Evolutionary conservation across 805 yeast species (phyloP).

Genomic region (Suhomyces sp.): DNA sequence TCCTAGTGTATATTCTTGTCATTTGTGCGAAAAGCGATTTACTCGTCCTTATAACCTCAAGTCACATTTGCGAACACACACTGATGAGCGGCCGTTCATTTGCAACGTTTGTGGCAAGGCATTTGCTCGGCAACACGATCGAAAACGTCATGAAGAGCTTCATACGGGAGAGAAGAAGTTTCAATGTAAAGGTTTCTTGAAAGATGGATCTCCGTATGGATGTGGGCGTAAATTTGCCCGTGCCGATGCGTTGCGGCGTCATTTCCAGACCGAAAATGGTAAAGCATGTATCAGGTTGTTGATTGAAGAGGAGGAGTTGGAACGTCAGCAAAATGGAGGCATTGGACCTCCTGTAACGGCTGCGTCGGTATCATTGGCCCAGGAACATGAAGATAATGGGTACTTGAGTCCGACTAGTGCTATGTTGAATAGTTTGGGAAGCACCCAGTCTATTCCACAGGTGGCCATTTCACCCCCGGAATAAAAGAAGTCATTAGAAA

Average conservation of each 20-base stretch:
- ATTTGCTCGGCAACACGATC: conserved; percentile 51
- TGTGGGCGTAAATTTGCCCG: conserved; percentile 47
- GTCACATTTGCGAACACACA: conserved; percentile 87
- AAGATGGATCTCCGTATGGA: conserved; percentile 37
- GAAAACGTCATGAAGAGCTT: conserved; percentile 48
- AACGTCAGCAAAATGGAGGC: conserved; percentile 13
- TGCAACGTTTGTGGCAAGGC: conserved; percentile 77
- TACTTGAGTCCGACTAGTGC: conserved; percentile 18
- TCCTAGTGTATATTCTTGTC: conserved; percentile 75
- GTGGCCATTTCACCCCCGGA: conserved; percentile 40
- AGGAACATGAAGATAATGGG: conserved; percentile 3
- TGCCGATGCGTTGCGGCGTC: conserved; percentile 45
- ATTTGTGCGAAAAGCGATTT: conserved; percentile 78
- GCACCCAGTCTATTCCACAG: conserved; percentile 21
- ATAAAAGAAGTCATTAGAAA: no score
- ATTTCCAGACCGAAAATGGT: conserved; percentile 47
- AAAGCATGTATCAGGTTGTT: conserved; percentile 39
- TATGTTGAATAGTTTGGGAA: conserved; percentile 3
- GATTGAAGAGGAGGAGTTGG: conserved; percentile 38
- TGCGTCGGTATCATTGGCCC: conserved; percentile 1
- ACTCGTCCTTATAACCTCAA: conserved; percentile 92
- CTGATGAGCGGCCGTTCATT: conserved; percentile 75
- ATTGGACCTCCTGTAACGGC: conserved; percentile 5
- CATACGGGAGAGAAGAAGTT: conserved; percentile 75
- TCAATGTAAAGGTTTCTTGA: conserved; percentile 64